Conservation (phyloP, 2,329 filamentous ascomycete species). For the Talaromyces islandicus region DNA sequence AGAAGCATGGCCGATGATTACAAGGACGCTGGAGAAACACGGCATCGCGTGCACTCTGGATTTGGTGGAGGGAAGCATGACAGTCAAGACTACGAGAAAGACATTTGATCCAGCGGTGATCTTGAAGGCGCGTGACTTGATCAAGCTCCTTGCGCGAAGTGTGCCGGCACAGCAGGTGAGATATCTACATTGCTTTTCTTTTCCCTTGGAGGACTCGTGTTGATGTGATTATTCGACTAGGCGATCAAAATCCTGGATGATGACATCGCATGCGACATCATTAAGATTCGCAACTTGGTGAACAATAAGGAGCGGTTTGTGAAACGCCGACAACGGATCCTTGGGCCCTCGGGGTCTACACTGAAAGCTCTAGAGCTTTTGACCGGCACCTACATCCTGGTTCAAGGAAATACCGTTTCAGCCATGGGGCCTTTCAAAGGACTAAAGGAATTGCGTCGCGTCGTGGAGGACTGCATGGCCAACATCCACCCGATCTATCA, state of each 20-base stretch:
- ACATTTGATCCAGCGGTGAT: slow-evolving; percentile 90
- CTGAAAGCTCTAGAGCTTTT: slow-evolving; percentile 90
- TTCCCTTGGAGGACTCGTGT: not conserved
- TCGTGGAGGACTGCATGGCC: slow-evolving; percentile 92
- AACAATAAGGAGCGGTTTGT: slow-evolving; percentile 93
- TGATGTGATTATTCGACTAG: slow-evolving; percentile 16
- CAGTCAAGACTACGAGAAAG: slow-evolving; percentile 87
- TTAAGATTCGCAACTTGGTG: slow-evolving; percentile 88
- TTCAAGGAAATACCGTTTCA: slow-evolving; percentile 92
- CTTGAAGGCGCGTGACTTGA: slow-evolving; percentile 86
- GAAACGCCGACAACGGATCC: slow-evolving; percentile 85
- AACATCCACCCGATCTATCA: slow-evolving; percentile 89
- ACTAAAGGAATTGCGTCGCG: slow-evolving; percentile 81
- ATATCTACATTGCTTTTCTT: not conserved
- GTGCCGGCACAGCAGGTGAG: slow-evolving; percentile 75
- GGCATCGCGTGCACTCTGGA: slow-evolving; percentile 90
- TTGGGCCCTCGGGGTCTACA: slow-evolving; percentile 86
- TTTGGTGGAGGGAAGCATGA: slow-evolving; percentile 93
- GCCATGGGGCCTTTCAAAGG: slow-evolving; percentile 91
- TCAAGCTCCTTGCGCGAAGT: slow-evolving; percentile 84
- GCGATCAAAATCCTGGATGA: slow-evolving; percentile 93
- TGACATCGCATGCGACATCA: slow-evolving; percentile 84
- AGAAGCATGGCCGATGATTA: slow-evolving; percentile 88
- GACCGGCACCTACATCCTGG: slow-evolving; percentile 85
- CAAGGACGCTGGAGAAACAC: slow-evolving; percentile 74